Evolutionary conservation across 2,329 filamentous ascomycete genomes (phyloP), one percentile per base, ranked within the genome.

Genomic region (Neofusicoccum sp.): DNA sequence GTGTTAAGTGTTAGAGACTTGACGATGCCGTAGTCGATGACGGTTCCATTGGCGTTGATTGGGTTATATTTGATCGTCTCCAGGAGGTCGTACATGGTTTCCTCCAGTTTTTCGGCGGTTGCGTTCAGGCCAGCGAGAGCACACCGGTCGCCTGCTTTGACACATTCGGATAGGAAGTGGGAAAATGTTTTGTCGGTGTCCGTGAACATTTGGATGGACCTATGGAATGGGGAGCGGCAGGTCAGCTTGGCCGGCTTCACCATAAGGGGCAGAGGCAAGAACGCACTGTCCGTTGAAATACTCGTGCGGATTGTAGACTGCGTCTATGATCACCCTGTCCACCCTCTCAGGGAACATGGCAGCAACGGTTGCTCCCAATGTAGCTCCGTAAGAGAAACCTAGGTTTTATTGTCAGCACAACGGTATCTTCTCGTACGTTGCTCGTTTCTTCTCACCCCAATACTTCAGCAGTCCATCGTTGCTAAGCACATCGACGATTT

Each of bases 301-400:
- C 67, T 86, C 84, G 34, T 75, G 71, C 3, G 72, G 67, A 49
- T 80, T 74, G 0, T 76, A 66, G 7, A 79, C 74, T 12, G 77
- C 77, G 56, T 82, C 80, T 29, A 82, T 67, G 11, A 81, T 70
- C 66, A 80, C 73, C 29, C 77, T 71, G 22, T 71, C 70, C 29
- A 80, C 73, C 1, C 78, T 74, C 48, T 80, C 71, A 0, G 81
- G 80, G 39, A 74, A 82, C 60, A 83, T 73, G 3, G 76, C 70
- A 0, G 81, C 79, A 64, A 82, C 80, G 0, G 80, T 83, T 0
- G 74, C 69, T 3, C 81, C 81, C 0, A 83, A 70, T 1, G 79
- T 67, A 0, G 80, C 79, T 3, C 81, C 81, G 64, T 82, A 83
- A 2, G 77, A 80, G 28, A 78, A 71, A 72, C 77, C 64, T 60